Base-by-base conservation (phyloP, 495 filamentous ascomycete genomes). In the Aspergillus egyptiacus region DNA sequence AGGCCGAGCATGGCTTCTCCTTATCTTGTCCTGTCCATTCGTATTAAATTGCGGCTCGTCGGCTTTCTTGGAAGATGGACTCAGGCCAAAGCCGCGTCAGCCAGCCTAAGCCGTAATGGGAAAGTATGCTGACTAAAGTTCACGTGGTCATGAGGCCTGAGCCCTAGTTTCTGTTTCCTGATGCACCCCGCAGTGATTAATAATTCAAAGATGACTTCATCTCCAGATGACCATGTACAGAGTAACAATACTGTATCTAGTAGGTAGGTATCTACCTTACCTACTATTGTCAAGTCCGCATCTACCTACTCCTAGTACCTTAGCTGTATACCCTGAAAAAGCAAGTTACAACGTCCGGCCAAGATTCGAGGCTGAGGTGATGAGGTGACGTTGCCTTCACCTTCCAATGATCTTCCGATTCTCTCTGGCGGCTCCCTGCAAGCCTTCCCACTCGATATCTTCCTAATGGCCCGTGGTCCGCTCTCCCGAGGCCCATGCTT, bases 71-170 rank as follows among this genome's bases (percentile, higher is more conserved):
- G 42, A 24, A 17, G 13, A 37, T 34, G 28, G 6, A 20, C 37
- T 34, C 23, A 46, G 40, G 43, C 36, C 34, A 52, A 58, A 58
- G 63, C 53, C n/a, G n/a, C n/a, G n/a, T n/a, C n/a, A n/a, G 59
- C 54, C 60, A 59, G 55, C 64, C 52, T 24, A 36, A 36, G 45
- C 65, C 57, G 36, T 6, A 60, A 62, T 15, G 0, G 65, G 68
- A 51, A 62, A 13, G 38, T 63, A 70, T 65, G 66, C 64, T 36
- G 66, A n/a, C 1, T 1, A 19, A 0, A 0, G 2, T 0, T 2
- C 1, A 4, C 1, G n/a, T n/a, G n/a, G n/a, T n/a, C n/a, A n/a
- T 15, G n/a, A 24, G 38, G 54, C 60, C 60, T 50, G 30, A 40
- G 52, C 60, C 60, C 60, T 63, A 48, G 6, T 9, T 56, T 51